Conservation (phyloP, 192 early-diverging fungal species). For the Coemansia sp. region DNA sequence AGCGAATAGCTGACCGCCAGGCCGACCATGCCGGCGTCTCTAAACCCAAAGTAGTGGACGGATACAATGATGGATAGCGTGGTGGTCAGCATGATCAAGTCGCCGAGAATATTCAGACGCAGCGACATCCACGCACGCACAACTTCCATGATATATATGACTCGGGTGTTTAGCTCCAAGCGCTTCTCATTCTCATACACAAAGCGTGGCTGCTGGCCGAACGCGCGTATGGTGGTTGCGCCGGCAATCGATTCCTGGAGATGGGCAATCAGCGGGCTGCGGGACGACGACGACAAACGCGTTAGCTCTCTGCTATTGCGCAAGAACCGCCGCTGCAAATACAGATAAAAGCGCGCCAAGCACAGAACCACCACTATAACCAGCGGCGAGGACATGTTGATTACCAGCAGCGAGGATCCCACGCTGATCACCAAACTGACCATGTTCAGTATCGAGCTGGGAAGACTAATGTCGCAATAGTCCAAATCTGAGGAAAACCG, state of each 20-base stretch:
- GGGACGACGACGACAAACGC: not conserved
- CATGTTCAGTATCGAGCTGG: not conserved
- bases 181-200: not conserved
- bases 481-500: conserved; percentile 4
- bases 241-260: conserved; percentile 6
- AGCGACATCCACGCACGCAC: not conserved
- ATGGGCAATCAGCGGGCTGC: conserved; percentile 1
- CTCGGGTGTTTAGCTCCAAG: not conserved
- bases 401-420: not conserved
- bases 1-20: not conserved
- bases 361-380: not conserved
- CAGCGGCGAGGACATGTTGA: not conserved
- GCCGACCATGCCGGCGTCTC: conserved; percentile 1
- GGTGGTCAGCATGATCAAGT: not conserved
- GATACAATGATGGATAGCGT: not conserved
- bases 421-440: not conserved
- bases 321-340: not conserved
- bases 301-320: not conserved
- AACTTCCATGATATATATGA: not conserved
- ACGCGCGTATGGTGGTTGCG: conserved; percentile 2
- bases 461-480: not conserved
- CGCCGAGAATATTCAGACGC: not conserved
- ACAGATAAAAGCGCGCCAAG: not conserved
- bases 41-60: not conserved
- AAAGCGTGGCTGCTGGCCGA: conserved; percentile 5